phyloP scores from a whole-genome alignment of 2,329 filamentous ascomycete genomes.

The Colletotrichum sp. region DNA sequence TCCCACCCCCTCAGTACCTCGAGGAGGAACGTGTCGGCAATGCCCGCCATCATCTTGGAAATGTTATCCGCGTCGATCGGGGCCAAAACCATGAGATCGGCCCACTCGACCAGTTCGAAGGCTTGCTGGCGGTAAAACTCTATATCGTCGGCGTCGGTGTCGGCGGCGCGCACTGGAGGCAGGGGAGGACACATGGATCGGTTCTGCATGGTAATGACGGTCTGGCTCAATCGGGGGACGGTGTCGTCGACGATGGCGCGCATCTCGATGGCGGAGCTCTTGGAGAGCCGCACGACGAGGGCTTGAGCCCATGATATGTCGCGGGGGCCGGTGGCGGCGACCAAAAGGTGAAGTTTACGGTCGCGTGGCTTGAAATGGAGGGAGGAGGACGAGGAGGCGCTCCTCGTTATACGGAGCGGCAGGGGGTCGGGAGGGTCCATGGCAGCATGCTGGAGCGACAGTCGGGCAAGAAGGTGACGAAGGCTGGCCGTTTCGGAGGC shows the following conservation, averaged over 20 bases:
- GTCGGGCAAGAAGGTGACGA: neutral
- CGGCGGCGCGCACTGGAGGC: constrained; percentile 32
- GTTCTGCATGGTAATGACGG: constrained; percentile 65
- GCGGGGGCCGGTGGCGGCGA: constrained; percentile 68
- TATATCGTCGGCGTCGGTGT: constrained; percentile 47
- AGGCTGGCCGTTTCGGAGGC: neutral
- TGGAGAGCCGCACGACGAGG: constrained; percentile 70
- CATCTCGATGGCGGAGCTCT: constrained; percentile 65
- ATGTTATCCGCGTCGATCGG: constrained; percentile 86
- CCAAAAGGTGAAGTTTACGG: constrained; percentile 63
- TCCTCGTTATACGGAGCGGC: constrained; percentile 17
- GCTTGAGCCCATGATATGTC: constrained; percentile 71
- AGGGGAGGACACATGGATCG: constrained; percentile 39
- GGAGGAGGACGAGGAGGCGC: constrained; percentile 38
- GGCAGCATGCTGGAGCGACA: neutral
- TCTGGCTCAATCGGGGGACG: constrained; percentile 66
- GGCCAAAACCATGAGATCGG: constrained; percentile 82
- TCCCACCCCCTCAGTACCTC: constrained; percentile 88
- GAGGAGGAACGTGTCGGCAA: constrained; percentile 80
- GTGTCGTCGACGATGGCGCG: constrained; percentile 70
- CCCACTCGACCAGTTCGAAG: constrained; percentile 81
- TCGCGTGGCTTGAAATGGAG: constrained; percentile 38
- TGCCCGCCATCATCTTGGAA: constrained; percentile 85
- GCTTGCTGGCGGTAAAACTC: constrained; percentile 59
- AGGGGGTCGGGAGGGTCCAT: constrained; percentile 20